Conservation (phyloP, 305 asterid genomes). For the Plantago coronopus region DNA sequence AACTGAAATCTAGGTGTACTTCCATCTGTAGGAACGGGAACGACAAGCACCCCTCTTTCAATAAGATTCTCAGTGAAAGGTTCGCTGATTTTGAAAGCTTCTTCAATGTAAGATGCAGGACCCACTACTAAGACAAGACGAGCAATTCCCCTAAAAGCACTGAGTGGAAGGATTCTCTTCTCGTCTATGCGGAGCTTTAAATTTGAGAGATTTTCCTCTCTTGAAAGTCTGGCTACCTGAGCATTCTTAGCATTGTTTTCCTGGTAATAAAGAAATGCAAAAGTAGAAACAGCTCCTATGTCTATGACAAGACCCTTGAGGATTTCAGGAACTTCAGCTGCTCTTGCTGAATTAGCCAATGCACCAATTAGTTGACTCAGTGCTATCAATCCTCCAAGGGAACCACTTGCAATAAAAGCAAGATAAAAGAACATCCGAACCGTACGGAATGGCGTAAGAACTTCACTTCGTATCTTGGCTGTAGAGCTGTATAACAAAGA, state of each 20-base stretch:
- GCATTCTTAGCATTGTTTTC: slow-evolving; percentile 71
- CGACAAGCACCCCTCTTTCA: slow-evolving; percentile 82
- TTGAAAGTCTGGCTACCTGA: slow-evolving; percentile 66
- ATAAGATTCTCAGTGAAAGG: slow-evolving; percentile 65
- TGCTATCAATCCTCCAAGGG: slow-evolving; percentile 81
- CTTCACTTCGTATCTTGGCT: slow-evolving; percentile 86
- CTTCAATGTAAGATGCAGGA: slow-evolving; percentile 64
- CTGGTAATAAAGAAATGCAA: slow-evolving; percentile 75
- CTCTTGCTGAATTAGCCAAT: slow-evolving; percentile 68
- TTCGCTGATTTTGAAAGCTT: slow-evolving; percentile 60
- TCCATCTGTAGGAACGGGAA: slow-evolving; percentile 74
- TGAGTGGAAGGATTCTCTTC: slow-evolving; percentile 57
- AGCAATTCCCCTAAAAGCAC: slow-evolving; percentile 81
- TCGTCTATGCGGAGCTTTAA: slow-evolving; percentile 79
- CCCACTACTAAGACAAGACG: slow-evolving; percentile 87
- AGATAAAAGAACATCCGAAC: slow-evolving; percentile 92
- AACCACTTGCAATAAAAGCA: slow-evolving; percentile 77
- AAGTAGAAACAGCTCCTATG: slow-evolving; percentile 60
- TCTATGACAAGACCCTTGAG: slow-evolving; percentile 71
- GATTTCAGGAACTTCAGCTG: slow-evolving; percentile 55
- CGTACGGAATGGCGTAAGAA: slow-evolving; percentile 84
- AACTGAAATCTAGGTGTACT: slow-evolving; percentile 48
- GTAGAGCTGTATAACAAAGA: slow-evolving; percentile 62
- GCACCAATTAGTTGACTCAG: slow-evolving; percentile 60
- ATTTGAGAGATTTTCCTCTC: slow-evolving; percentile 80